Evolutionary conservation across 495 filamentous ascomycete genomes (phyloP).

Genomic region (Tuber borchii): DNA sequence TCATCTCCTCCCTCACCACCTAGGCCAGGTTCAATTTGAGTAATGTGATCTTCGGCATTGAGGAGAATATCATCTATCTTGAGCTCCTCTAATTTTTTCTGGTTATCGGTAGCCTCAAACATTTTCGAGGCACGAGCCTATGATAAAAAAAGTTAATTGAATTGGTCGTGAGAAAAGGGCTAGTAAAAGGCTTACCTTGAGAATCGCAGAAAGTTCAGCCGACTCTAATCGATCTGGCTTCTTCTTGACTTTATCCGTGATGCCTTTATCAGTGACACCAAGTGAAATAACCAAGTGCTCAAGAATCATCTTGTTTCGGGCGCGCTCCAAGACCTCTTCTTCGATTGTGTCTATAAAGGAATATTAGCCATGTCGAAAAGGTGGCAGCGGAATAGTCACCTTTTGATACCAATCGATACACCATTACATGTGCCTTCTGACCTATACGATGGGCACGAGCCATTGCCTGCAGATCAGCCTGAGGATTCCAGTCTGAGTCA

Average conservation of each 20-base stretch:
- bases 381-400: slow-evolving; percentile 18
- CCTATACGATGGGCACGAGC: slow-evolving; percentile 95
- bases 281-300: slow-evolving; percentile 96
- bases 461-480: slow-evolving; percentile 98
- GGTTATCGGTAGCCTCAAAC: slow-evolving; percentile 94
- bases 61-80: slow-evolving; percentile 95
- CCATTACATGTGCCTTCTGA: slow-evolving; percentile 88
- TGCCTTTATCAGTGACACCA: slow-evolving; percentile 84
- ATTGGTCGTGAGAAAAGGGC: slow-evolving; percentile 5
- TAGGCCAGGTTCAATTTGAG: slow-evolving; percentile 77
- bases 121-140: slow-evolving; percentile 56
- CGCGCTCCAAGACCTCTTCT: slow-evolving; percentile 91
- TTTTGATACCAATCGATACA: slow-evolving; percentile 91
- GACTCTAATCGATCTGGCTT: slow-evolving; percentile 62
- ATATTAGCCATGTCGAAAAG: slow-evolving; percentile 12
- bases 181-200: slow-evolving; percentile 29
- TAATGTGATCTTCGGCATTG: slow-evolving; percentile 91
- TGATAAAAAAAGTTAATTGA: neutral
- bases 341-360: slow-evolving; percentile 71
- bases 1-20: slow-evolving; percentile 88
- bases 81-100: slow-evolving; percentile 92
- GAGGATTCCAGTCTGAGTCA: slow-evolving; percentile 98
- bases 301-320: slow-evolving; percentile 95
- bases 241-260: slow-evolving; percentile 49
- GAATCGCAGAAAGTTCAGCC: slow-evolving; percentile 40